A percentile compares a stretch with the other conserved stretches of the same genome.
Conservation (phyloP, 352 stramenopile genomes). For the Phytopythium kandeliae region DNA sequence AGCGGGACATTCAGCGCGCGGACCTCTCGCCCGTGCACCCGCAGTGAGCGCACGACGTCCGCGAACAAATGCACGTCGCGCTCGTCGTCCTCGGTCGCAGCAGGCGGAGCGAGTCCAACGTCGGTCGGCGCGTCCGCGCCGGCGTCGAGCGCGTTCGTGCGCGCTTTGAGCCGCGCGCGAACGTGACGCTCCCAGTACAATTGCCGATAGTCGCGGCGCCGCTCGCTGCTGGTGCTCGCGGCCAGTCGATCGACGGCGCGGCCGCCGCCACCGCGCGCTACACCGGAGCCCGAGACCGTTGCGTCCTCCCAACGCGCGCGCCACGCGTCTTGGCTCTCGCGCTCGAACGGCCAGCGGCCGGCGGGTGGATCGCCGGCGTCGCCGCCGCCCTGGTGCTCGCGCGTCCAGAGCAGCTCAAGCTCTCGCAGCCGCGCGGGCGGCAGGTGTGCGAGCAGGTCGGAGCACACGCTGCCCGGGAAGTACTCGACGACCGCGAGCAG, state of each 20-base stretch:
- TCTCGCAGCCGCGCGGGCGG: conserved; percentile 34
- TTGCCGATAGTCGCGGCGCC: conserved; percentile 29
- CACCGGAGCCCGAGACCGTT: conserved; percentile 2
- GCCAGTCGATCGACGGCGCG: conserved; percentile 9
- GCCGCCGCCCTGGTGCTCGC: conserved; percentile 1
- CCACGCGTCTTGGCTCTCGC: conserved; percentile 29
- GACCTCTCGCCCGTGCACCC: conserved; percentile 63
- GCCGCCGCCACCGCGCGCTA: conserved; percentile 5
- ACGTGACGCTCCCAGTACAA: conserved; percentile 62
- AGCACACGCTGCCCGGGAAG: conserved; percentile 30
- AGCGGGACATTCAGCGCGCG: conserved; percentile 34
- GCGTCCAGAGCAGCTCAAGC: conserved; percentile 39
- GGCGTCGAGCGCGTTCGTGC: conserved; percentile 8
- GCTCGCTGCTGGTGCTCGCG: conserved; percentile 6
- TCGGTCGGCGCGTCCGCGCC: neutral
- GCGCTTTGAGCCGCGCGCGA: conserved; percentile 33
- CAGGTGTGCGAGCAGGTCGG: conserved; percentile 35
- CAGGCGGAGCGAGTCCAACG: neutral
- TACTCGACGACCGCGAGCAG: conserved; percentile 36
- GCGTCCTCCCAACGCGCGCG: conserved; percentile 9
- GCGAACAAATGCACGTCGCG: conserved; percentile 28
- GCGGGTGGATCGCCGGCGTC: conserved; percentile 14
- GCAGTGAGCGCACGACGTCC: conserved; percentile 50
- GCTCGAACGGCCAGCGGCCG: conserved; percentile 36
- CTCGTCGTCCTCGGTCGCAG: neutral